phyloP scores from a whole-genome alignment of 1,284 basidiomycete genomes.

The Coriolopsis trogii region DNA sequence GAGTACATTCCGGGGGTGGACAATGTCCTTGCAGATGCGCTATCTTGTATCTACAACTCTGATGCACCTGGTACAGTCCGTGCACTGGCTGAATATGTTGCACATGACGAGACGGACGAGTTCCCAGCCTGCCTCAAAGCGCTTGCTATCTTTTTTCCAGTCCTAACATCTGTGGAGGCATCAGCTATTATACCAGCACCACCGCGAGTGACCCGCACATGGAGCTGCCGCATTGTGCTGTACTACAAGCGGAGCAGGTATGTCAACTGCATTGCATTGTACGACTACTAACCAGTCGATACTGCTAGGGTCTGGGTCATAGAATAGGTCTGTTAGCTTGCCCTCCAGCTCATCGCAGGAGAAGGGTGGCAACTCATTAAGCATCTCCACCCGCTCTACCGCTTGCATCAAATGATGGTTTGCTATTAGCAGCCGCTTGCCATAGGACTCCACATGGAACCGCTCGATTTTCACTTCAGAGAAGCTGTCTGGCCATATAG shows the following conservation, averaged over 20 bases:
- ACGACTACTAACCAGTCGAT: neutral
- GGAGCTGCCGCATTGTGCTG: neutral
- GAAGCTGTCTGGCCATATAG: neutral
- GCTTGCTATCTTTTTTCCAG: neutral
- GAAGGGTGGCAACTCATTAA: neutral
- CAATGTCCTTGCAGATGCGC: conserved; percentile 36
- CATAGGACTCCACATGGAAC: neutral
- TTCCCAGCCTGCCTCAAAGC: neutral
- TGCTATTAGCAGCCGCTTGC: neutral
- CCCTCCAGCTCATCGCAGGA: neutral
- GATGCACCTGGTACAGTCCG: conserved; percentile 29
- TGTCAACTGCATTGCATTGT: neutral
- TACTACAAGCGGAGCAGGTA: neutral
- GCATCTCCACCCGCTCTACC: no score
- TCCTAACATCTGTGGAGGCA: neutral
- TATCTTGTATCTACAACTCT: conserved; percentile 38
- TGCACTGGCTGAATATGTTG: conserved; percentile 26
- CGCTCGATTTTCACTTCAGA: neutral
- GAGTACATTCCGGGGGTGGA: conserved; percentile 31
- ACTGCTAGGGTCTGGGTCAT: neutral
- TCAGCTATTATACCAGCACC: neutral
- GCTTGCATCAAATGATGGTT: no score
- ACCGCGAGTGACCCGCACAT: neutral
- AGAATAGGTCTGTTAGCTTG: neutral
- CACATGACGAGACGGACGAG: neutral